phyloP scores from a whole-genome alignment of 495 filamentous ascomycete genomes.

The Penicillium steckii region DNA sequence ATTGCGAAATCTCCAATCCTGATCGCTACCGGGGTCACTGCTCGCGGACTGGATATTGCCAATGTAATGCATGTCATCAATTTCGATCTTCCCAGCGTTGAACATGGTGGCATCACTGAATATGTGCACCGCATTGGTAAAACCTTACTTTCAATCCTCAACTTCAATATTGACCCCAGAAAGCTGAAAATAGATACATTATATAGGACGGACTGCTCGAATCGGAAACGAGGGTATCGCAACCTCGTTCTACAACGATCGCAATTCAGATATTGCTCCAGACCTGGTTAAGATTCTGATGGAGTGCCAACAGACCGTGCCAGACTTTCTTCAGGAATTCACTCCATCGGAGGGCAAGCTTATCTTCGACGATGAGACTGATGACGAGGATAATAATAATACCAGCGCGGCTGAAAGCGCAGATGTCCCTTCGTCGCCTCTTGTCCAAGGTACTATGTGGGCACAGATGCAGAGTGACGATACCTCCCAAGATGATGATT shows the following conservation, averaged over 20 bases:
- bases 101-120: constrained; percentile 85
- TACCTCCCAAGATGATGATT: too few relatives aligned
- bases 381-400: constrained; percentile 39
- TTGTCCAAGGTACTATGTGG: too few relatives aligned
- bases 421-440: too few relatives aligned
- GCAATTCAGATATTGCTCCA: constrained; percentile 65
- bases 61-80: constrained; percentile 92
- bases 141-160: constrained; percentile 13
- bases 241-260: constrained; percentile 81
- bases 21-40: constrained; percentile 78
- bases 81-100: constrained; percentile 70
- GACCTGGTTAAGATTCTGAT: constrained; percentile 75
- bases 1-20: constrained; percentile 71
- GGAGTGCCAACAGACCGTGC: constrained; percentile 73
- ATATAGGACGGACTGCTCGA: constrained; percentile 80
- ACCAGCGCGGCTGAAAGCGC: too few relatives aligned
- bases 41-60: constrained; percentile 87
- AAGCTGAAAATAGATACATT: background rate
- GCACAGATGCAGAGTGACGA: too few relatives aligned
- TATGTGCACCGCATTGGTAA: constrained; percentile 92
- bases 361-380: constrained; percentile 61
- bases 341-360: constrained; percentile 52
- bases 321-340: constrained; percentile 73
- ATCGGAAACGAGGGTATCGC: constrained; percentile 87
- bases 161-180: too few relatives aligned